These are phyloP conservation scores for Cucurbitaria berberidis DNA, from an alignment of 2,329 filamentous ascomycete species.

Conservation along the genomic window DNA sequence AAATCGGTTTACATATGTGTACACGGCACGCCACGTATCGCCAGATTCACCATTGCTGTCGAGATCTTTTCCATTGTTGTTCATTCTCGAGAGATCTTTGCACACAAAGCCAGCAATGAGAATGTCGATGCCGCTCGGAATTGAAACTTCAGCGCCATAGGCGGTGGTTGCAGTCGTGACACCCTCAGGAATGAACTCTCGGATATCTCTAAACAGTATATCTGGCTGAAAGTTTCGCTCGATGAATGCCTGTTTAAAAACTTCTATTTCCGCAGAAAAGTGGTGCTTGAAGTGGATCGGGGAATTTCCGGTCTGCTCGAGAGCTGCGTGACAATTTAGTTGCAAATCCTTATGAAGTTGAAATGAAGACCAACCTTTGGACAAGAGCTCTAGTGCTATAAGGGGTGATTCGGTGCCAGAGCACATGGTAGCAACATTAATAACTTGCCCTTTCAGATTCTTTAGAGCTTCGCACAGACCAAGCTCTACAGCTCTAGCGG, in stretches of 20 bases:
- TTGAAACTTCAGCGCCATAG: constrained; percentile 63
- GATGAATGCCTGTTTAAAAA: constrained; percentile 56
- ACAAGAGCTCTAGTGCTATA: constrained; percentile 66
- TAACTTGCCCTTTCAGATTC: constrained; percentile 43
- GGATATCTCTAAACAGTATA: constrained; percentile 54
- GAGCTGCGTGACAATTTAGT: constrained; percentile 8
- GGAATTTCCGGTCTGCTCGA: constrained; percentile 15
- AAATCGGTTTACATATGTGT: constrained; percentile 61
- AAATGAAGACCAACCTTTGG: constrained; percentile 13
- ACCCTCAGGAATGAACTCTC: constrained; percentile 51
- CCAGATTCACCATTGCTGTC: constrained; percentile 67
- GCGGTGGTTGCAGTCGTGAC: constrained; percentile 67
- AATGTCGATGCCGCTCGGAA: constrained; percentile 67
- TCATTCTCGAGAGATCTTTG: constrained; percentile 74
- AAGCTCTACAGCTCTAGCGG: constrained; percentile 42
- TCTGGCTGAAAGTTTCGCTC: constrained; percentile 53
- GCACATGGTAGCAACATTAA: constrained; percentile 73
- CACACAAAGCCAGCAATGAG: constrained; percentile 77
- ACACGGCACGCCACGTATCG: constrained; percentile 68
- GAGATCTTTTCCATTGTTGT: constrained; percentile 61
- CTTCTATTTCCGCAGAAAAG: constrained; percentile 56
- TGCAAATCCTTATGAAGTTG: background rate
- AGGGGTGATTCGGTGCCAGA: constrained; percentile 80
- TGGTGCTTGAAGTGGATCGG: constrained; percentile 45
- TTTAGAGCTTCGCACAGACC: constrained; percentile 46